Base-by-base conservation (phyloP, 129 eudicot genomes). In the Lonicera japonica region DNA sequence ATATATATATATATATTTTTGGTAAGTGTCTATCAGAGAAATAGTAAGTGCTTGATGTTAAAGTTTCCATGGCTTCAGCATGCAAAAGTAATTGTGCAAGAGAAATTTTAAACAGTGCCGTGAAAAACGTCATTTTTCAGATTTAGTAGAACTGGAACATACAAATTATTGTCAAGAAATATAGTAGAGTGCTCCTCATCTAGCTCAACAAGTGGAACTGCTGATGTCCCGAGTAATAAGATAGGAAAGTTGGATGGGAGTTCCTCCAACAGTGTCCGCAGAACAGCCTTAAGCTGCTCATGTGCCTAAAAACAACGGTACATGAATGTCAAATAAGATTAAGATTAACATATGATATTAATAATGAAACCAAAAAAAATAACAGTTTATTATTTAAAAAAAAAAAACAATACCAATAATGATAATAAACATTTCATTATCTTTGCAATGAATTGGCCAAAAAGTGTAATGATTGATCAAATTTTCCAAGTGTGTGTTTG, bases 271-370 rank as follows among this genome's bases (percentile, higher is more conserved):
- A 94, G 68, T 8, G 96, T 88, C 73, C 75, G 58, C 19, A 94
- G 75, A 60, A 94, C 99, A 55, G 99, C 99, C 79, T 73, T 83
- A 40, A 94, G 95, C 73, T 85, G 96, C 66, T 83, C 92, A 55
- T 88, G 95, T 73, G 99, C 96, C 99, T 88, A 75, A 36, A n/a
- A 75, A 73, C 63, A 68, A 48, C 22, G 21, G 63, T 14, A 39
- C 11, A 16, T 25, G 11, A 47, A 46, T 19, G 69, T 40, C 39
- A 70, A 47, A 47, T 21, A 47, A 63, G 70, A 72, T 61, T 29
- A 29, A 29, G 4, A 6, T 29, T 29, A 29, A 29, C 36, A 29
- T 29, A n/a, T n/a, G n/a, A n/a, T n/a, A n/a, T n/a, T n/a, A n/a
- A n/a, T n/a, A n/a, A n/a, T n/a, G n/a, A n/a, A n/a, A n/a, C n/a